Evolutionary conservation across 2,329 filamentous ascomycete species (phyloP), one percentile per base, ranked within the genome.

Genomic region (Aspergillus melleus): DNA sequence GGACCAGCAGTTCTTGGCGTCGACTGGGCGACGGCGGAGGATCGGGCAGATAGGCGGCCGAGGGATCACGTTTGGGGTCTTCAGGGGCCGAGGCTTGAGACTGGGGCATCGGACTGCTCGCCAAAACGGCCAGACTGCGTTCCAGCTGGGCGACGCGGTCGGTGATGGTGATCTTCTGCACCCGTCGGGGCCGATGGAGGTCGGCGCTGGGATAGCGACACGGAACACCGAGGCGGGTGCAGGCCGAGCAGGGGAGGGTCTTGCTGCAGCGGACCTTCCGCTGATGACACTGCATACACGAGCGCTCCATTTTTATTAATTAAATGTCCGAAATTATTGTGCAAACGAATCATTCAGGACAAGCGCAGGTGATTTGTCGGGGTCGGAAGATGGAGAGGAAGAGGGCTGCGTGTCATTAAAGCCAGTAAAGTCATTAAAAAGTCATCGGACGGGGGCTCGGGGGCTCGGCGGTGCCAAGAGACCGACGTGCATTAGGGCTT

Each of bases 221-320:
- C 26, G 29, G 11, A 22, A 51, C 39, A 3, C 57, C 61, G 44
- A 59, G 52, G n/a, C 62, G 54, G 22, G 58, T 46, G 39, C 64
- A 66, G 14, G 60, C 50, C 39, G 61, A 30, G 52, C 63, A 66
- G 12, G 63, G 64, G 12, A 47, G 36, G 4, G 16, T 52, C 29
- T 57, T 60, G 49, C 58, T 52, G 49, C 64, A 66, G 12, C 59
- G 61, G 24, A 66, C 63, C 30, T 66, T 66, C 39, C 64, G 61
- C 42, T 65, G 57, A 52, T 66, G 61, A 46, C 63, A 66, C 44
- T 58, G 61, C 42, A 64, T 46, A 46, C 64, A 66, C 26, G 64
- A 65, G 12, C 61, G 61, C 22, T 61, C 61, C 42, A 55, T 55
- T n/a, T 8, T n/a, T 12, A 2, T 6, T 16, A 9, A 5, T 12